Percentiles rank a stretch among this genome's conserved stretches.
These are phyloP conservation scores for Hypoxylon perforatum DNA, from an alignment of 495 filamentous ascomycete genomes.

Conservation along the genomic window DNA sequence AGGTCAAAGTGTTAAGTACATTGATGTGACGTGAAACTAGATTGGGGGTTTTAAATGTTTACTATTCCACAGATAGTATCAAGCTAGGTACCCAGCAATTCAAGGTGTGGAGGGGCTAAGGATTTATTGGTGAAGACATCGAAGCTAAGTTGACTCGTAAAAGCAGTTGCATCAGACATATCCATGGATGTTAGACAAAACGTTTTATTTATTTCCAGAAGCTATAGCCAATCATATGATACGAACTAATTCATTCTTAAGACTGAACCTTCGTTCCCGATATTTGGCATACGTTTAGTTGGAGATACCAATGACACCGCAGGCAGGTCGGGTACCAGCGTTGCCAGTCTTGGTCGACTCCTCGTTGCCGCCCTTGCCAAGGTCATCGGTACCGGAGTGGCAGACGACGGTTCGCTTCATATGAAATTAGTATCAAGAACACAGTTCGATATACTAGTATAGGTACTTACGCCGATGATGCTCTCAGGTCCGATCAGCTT, in stretches of 20 bases:
- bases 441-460: neutral
- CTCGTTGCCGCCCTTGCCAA: slow-evolving; percentile 87
- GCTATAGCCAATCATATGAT: slow-evolving; percentile 23
- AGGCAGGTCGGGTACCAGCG: slow-evolving; percentile 90
- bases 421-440: slow-evolving; percentile 10
- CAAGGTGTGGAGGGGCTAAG: slow-evolving; percentile 3
- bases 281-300: slow-evolving; percentile 49
- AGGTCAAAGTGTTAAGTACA: neutral
- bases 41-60: slow-evolving; percentile 1
- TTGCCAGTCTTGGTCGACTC: slow-evolving; percentile 98
- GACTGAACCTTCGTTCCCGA: slow-evolving; percentile 10
- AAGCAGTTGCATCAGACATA: too few species aligned
- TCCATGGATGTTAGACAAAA: neutral
- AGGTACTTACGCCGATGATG: slow-evolving; percentile 84
- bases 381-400: slow-evolving; percentile 94
- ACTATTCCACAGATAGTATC: slow-evolving; percentile 26
- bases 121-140: slow-evolving; percentile 1
- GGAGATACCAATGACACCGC: slow-evolving; percentile 95
- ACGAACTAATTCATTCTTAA: slow-evolving; percentile 16
- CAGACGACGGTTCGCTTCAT: slow-evolving; percentile 90
- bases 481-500: slow-evolving; percentile 96
- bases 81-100: slow-evolving; percentile 3
- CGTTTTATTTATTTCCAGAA: slow-evolving; percentile 10
- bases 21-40: slow-evolving; percentile 5
- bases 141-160: neutral